These are phyloP conservation scores for Telopea speciosissima DNA, from an alignment of 177 flowering plant species.

Conservation along the genomic window DNA sequence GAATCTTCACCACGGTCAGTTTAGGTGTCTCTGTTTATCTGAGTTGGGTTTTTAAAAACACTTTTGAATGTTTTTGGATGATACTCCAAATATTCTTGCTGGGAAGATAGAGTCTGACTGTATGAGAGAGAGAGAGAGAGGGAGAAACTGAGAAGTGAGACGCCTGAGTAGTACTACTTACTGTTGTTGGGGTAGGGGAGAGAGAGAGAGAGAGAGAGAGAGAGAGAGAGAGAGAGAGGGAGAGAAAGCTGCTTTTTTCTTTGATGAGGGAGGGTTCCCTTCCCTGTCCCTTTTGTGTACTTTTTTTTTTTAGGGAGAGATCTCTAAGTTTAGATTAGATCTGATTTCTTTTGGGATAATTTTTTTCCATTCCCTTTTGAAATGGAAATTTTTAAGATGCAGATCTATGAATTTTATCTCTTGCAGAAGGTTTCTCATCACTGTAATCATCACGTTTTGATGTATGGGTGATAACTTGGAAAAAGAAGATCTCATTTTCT, in stretches of 20 bases:
- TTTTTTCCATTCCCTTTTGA: too few species aligned
- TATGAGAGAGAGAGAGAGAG: too few species aligned
- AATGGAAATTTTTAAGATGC: conserved; percentile 6
- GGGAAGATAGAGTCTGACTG: too few species aligned
- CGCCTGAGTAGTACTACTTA: too few species aligned
- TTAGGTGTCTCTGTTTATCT: not conserved
- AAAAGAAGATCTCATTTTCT: too few species aligned
- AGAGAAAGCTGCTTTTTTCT: not conserved
- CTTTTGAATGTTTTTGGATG: too few species aligned
- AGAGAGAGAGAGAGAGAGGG: conserved; percentile 8
- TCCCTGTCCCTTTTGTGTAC: conserved; percentile 2
- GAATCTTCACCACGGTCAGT: conserved; percentile 16
- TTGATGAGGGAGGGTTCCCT: conserved; percentile 4
- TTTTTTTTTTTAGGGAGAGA: not conserved
- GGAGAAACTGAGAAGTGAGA: too few species aligned
- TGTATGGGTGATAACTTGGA: not conserved
- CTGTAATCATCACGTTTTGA: conserved; percentile 22
- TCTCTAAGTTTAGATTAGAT: not conserved
- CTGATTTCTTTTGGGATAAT: not conserved
- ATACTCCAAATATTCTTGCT: too few species aligned
- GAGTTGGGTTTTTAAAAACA: conserved; percentile 11
- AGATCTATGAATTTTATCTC: conserved; percentile 13
- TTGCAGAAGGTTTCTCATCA: conserved; percentile 1
- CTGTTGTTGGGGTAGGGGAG: not conserved
- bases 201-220: conserved; percentile 9